phyloP scores from a whole-genome alignment of 2,329 filamentous ascomycete species.

The Trichoderma arundinaceum region DNA sequence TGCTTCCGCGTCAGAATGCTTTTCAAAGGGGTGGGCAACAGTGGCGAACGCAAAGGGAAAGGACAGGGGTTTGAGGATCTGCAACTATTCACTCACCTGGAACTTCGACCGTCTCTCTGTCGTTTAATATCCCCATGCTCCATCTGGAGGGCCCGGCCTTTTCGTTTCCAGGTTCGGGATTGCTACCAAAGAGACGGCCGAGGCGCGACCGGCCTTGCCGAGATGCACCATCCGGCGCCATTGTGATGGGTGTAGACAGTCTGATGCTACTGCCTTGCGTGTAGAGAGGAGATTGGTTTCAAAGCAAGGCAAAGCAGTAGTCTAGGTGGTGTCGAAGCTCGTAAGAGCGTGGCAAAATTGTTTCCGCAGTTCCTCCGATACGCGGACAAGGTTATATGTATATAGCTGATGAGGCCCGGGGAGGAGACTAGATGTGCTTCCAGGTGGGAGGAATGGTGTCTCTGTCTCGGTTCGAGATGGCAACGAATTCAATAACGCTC shows the following conservation, averaged over 20 bases:
- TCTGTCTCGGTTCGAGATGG: background rate
- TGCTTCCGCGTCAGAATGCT: background rate
- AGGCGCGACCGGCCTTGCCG: slow-evolving; percentile 17
- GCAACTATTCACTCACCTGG: slow-evolving; percentile 64
- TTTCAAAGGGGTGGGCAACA: too few species aligned
- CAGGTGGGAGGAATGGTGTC: background rate
- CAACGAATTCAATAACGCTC: too few species aligned
- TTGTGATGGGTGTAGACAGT: background rate
- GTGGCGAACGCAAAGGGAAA: background rate
- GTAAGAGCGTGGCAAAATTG: too few species aligned
- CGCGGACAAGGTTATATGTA: background rate
- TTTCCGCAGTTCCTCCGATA: too few species aligned
- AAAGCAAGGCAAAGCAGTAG: background rate
- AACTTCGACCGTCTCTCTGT: slow-evolving; percentile 81
- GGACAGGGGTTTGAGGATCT: background rate
- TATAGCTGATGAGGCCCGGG: background rate
- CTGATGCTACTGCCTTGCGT: too few species aligned
- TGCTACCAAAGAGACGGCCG: slow-evolving; percentile 20
- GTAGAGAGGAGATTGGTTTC: background rate
- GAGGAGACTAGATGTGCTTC: too few species aligned
- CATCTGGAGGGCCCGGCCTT: slow-evolving; percentile 48
- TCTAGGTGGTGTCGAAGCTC: too few species aligned
- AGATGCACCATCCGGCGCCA: slow-evolving; percentile 12
- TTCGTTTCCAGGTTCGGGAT: background rate
- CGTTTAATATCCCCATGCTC: slow-evolving; percentile 83